Base-by-base conservation (phyloP, 1,139 yeast species). In the Yamadazyma spencermartinsiae region DNA sequence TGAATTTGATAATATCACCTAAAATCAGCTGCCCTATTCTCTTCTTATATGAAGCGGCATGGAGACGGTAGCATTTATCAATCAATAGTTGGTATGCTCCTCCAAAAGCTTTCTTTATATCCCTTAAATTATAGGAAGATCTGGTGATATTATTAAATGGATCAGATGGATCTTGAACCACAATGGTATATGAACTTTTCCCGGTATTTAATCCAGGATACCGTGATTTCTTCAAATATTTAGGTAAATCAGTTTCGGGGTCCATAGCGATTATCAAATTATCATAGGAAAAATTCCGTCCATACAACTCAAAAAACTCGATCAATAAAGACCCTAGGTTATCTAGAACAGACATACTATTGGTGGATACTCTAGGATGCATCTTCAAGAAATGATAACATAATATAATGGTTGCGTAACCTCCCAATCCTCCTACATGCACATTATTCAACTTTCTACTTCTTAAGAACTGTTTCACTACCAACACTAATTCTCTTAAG, bases 401-500 rank as follows among this genome's bases (percentile, higher is more conserved):
- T 55, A 92, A 62, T 51, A 96, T 89, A 31, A 90, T 88, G 17
- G 90, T 87, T 7, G 97, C 82, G 56, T 86, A 92, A 0, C 98
- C 98, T 21, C 99, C 98, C 14, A 94, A 68, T 0, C 98, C 98
- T 41, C 99, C 99, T 16, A 84, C 83, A 54, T 86, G 95, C n/a
- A 92, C 98, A 52, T 88, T 86, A 55, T 92, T 90, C 44, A 92
- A 67, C 46, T 76, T 79, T 51, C 98, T 72, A 2, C 89, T 80
- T 30, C 90, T 72, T 40, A 94, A 69, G 54, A 90, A 92, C 55
- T 89, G 97, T 58, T 94, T 92, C 12, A 92, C 76, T 3, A 89
- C 81, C 39, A 92, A 69, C 0, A 87, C 96, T 42, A 94, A 63
- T 54, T 90, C 96, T 45, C 97, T 68, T 39, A 92, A 63, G 0